Evolutionary conservation across 345 rosid species (phyloP), one percentile per base, ranked within the genome.

Genomic region (Tarenaya hassleriana): DNA sequence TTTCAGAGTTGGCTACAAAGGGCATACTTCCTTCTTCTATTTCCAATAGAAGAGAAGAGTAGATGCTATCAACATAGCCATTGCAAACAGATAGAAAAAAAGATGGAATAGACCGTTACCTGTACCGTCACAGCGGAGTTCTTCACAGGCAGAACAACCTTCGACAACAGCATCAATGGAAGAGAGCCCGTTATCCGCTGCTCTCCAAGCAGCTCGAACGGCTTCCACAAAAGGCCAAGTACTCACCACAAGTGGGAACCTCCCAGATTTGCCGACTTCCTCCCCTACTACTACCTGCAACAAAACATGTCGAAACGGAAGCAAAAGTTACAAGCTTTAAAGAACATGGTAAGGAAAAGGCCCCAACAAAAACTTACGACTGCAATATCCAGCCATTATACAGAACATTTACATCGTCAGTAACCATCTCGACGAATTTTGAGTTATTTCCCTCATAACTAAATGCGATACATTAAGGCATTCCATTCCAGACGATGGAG

Each of bases 111-210:
- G 6, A 14, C 0, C 15, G 20, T 42, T 24, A 82, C 98, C 96
- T 68, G 98, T 91, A 48, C 96, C 96, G 57, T 87, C 98, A 55
- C 98, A 91, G 31, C 88, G 73, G 54, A 91, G 74, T 48, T 73
- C 84, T 69, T 84, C 95, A 60, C 98, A 87, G 64, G 92, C 69
- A 27, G 98, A 91, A 62, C 98, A 91, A 56, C 96, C 98, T 71
- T 87, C 89, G n/a, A 81, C 92, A 33, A 82, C 92, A 6, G 96
- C 83, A 29, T 91, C 98, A 4, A 82, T 79, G 3, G 89, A 96
- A 19, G 86, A 64, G 41, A 69, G 69, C 6, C 92, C 89, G 7
- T 61, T 40, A 54, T 87, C 77, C 52, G 54, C 92, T 7, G 79
- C 75, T 55, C 71, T 68, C 92, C 89, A 87, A 54, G 98, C 96